Evolutionary conservation across 1,284 basidiomycete genomes (phyloP).

Genomic region (Malassezia cuniculi): DNA sequence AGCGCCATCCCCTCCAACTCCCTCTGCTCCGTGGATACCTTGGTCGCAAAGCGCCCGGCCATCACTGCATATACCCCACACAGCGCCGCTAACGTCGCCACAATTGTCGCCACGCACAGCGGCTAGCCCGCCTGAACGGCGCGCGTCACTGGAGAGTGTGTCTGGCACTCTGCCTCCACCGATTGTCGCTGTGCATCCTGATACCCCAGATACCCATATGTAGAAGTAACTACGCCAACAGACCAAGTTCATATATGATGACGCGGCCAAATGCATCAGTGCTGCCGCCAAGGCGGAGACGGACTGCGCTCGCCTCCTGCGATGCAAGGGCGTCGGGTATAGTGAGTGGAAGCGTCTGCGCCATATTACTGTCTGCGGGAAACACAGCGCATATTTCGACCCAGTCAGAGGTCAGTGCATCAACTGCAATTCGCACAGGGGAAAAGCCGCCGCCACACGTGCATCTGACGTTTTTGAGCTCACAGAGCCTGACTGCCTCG

Average conservation of each 20-base stretch:
- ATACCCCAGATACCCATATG: too few relatives aligned
- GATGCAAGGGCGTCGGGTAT: background rate
- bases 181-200: too few relatives aligned
- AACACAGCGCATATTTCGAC: slow-evolving; percentile 1
- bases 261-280: slow-evolving; percentile 13
- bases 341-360: slow-evolving; percentile 4
- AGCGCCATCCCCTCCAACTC: too few relatives aligned
- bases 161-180: too few relatives aligned
- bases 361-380: slow-evolving; percentile 10
- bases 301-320: background rate
- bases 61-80: too few relatives aligned
- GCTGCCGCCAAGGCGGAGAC: slow-evolving; percentile 9
- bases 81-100: too few relatives aligned
- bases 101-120: too few relatives aligned
- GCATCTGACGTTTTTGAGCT: background rate
- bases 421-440: slow-evolving; percentile 3
- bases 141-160: too few relatives aligned
- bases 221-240: background rate
- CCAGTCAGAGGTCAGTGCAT: too few relatives aligned
- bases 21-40: too few relatives aligned
- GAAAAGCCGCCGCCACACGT: slow-evolving; percentile 14
- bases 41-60: too few relatives aligned
- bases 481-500: background rate
- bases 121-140: too few relatives aligned
- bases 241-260: slow-evolving; percentile 3